Base-by-base conservation (phyloP, 331 rosid genomes). In the Cydonia oblonga region DNA sequence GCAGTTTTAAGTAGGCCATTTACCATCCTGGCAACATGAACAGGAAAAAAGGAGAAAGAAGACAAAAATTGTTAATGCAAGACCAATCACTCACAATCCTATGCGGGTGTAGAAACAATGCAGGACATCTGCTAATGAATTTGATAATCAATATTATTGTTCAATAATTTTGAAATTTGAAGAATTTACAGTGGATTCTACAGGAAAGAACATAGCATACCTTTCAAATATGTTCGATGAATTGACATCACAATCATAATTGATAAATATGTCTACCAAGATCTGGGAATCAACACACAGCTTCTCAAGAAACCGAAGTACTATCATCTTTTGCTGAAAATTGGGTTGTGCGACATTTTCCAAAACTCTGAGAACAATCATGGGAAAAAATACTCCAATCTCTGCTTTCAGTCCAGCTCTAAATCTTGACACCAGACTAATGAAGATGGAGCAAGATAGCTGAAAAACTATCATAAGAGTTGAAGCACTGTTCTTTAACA, bases 1-100 rank as follows among this genome's bases (percentile, higher is more conserved):
- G 99, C 97, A 79, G 99, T 95, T 80, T 95, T 95, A 81, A 95
- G 97, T 78, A 95, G 99, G 78, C 99, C 97, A 83, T 88, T 95
- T 75, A 95, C 99, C 96, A 95, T 90, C 90, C 99, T 95, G 84
- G 78, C 54, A 88, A 70, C 74, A 71, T 64, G 38, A 63, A 63
- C 19, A 76, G 79, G 9, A 35, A 35, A 35, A 23, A 74, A 66
- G 62, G 74, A 78, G 68, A 79, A 52, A 72, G 24, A 52, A 38
- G 4, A 49, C 72, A n/a, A n/a, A n/a, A n/a, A 53, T 62, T 51
- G 66, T 63, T 51, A 85, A 66, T 38, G 65, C 28, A 56, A 18
- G 69, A 70, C 63, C 75, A 80, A 71, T 71, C 24, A 78, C 63
- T 29, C 73, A 68, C 73, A 68, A 32, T 26, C 66, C 58, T 46